Percentiles rank a stretch among this genome's conserved stretches.
Evolutionary conservation across 148 eudicot species (phyloP).

Genomic region (Hydrangea macrophylla): DNA sequence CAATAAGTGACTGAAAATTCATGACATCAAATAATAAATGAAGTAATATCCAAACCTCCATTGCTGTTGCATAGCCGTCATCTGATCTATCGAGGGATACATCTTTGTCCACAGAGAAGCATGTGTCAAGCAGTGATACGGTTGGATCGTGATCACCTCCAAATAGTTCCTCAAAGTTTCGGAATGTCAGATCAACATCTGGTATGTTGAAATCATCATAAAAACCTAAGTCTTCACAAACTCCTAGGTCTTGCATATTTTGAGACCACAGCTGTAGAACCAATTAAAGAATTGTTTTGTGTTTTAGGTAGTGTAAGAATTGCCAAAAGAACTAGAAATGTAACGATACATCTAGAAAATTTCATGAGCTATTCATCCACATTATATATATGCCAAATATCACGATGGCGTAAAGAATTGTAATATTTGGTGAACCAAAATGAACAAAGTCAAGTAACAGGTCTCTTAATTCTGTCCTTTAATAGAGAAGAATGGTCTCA

Average conservation of each 20-base stretch:
- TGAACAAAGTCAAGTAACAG: background rate
- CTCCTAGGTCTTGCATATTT: conserved; percentile 72
- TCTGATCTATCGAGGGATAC: conserved; percentile 12
- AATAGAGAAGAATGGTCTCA: background rate
- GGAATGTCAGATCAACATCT: conserved; percentile 67
- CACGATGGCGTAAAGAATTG: background rate
- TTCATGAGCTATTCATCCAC: background rate
- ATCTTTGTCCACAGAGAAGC: conserved; percentile 18
- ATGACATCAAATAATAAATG: background rate
- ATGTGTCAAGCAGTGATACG: conserved; percentile 24
- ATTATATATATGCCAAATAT: background rate
- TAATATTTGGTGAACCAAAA: background rate
- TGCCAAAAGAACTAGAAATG: too few species aligned
- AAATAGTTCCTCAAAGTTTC: conserved; percentile 65
- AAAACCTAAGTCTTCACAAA: conserved; percentile 50
- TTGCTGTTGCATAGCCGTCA: conserved; percentile 19
- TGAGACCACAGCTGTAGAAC: conserved; percentile 66
- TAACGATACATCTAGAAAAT: too few species aligned
- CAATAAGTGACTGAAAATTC: background rate
- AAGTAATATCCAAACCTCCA: conserved; percentile 23
- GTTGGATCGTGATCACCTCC: conserved; percentile 41
- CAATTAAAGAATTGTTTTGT: background rate
- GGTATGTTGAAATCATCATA: conserved; percentile 58
- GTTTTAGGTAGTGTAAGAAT: too few species aligned
- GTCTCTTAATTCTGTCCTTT: background rate